Conservation (phyloP, 768 basidiomycete species). For the Stropharia rugosoannulata region DNA sequence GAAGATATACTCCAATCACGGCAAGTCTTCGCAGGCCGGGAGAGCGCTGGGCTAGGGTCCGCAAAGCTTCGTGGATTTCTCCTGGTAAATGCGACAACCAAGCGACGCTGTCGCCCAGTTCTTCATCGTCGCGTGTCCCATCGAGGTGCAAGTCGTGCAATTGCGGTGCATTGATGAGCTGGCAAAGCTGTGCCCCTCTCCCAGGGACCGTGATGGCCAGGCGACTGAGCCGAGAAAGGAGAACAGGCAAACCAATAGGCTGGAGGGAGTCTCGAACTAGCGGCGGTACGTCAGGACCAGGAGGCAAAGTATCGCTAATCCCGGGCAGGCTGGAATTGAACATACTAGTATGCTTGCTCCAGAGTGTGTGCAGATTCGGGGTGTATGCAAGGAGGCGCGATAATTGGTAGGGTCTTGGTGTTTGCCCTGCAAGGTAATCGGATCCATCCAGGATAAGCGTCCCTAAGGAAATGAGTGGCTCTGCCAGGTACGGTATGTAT, state of each 20-base stretch:
- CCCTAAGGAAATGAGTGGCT: background rate
- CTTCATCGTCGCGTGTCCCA: background rate
- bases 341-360: too few relatives aligned
- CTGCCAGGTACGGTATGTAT: background rate
- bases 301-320: too few relatives aligned
- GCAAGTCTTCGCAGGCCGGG: background rate
- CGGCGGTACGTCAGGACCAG: too few relatives aligned
- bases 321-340: too few relatives aligned
- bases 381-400: background rate
- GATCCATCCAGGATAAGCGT: slow-evolving; percentile 2
- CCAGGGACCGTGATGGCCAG: background rate
- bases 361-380: too few relatives aligned
- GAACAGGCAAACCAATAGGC: background rate
- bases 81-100: background rate
- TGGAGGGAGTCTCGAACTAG: too few relatives aligned
- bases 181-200: background rate
- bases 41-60: background rate
- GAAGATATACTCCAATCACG: background rate
- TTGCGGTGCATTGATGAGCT: background rate
- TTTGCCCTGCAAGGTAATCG: background rate
- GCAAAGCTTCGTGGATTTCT: background rate
- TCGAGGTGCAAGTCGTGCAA: slow-evolving; percentile 4
- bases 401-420: background rate
- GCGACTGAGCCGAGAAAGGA: background rate
- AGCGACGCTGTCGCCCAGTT: background rate